Evolutionary conservation across 306 rosid species (phyloP), one percentile per base, ranked within the genome.

Genomic region (Purshia tridentata): DNA sequence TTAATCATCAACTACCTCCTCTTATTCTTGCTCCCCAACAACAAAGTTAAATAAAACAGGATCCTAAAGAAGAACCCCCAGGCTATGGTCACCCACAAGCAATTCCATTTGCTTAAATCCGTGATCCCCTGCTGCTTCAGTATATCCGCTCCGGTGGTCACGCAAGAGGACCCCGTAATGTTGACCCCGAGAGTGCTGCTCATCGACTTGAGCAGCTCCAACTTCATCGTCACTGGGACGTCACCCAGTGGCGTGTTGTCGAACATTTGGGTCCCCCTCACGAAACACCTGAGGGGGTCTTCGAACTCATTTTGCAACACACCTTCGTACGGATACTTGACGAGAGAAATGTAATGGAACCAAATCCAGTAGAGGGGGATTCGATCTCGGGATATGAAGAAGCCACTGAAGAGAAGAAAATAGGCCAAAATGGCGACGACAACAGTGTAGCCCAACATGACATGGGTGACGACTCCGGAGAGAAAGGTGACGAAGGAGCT

Each of bases 381-480:
- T 23, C 97, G 78, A 41, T 91, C 85, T 19, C 96, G 81, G 72
- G 71, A 81, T 10, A 93, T 88, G 84, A 93, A 93, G 77, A 93
- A 93, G 3, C 98, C 98, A 8, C 98, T 93, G 81, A 93, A 93
- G 67, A 93, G 86, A 2, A 91, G 66, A 35, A 89, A 91, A 69
- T 93, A 93, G 0, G 98, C 98, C 19, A 93, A 7, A 29, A 91
- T 82, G 0, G 97, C 98, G 0, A 93, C 97, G 18, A 93, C 98
- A 8, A 91, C 96, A 0, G 97, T 93, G 84, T 84, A 93, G 0
- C 98, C 98, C 20, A 93, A 55, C 97, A 89, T 93, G 65, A 93
- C 97, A 58, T 93, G 94, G 0, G 96, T 70, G 0, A 93, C 97
- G 3, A 93, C 70, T 0, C 97, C 98, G 0, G 98, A 93, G 0